Conservation (phyloP, 352 stramenopile species). For the Bremia lactucae region DNA sequence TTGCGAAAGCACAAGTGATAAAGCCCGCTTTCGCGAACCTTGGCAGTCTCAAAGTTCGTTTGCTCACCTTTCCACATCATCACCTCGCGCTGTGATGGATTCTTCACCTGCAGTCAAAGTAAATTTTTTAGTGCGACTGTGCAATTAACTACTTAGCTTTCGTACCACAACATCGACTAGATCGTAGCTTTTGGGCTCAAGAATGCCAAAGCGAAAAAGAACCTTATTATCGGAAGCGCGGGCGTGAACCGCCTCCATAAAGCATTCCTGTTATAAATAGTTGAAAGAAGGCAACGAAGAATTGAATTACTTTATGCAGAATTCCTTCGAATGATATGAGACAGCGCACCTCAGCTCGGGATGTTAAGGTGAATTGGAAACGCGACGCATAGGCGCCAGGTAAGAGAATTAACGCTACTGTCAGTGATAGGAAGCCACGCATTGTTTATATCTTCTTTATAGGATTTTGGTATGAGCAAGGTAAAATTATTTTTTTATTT, state of each 20-base stretch:
- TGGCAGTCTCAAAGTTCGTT: constrained; percentile 37
- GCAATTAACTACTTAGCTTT: neutral
- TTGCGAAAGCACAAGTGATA: constrained; percentile 76
- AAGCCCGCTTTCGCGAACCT: constrained; percentile 61
- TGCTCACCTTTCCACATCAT: constrained; percentile 51
- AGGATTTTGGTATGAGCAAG: too few species aligned
- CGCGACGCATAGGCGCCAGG: constrained; percentile 20
- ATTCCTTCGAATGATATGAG: neutral
- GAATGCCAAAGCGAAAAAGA: constrained; percentile 49
- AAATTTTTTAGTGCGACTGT: neutral
- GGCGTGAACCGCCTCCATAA: constrained; percentile 47
- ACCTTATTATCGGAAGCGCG: constrained; percentile 43
- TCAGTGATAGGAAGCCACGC: constrained; percentile 10
- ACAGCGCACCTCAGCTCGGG: constrained; percentile 23
- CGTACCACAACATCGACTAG: constrained; percentile 41
- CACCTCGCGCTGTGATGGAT: constrained; percentile 36
- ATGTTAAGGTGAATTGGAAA: constrained; percentile 38
- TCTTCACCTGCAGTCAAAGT: constrained; percentile 31
- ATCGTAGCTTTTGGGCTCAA: constrained; percentile 43
- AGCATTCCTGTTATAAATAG: constrained; percentile 34
- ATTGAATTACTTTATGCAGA: neutral
- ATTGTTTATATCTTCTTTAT: too few species aligned
- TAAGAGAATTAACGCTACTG: constrained; percentile 6
- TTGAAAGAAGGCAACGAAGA: neutral
- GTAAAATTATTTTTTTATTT: too few species aligned